Conservation (phyloP, 345 rosid species). For the Hypericum androsaemum region DNA sequence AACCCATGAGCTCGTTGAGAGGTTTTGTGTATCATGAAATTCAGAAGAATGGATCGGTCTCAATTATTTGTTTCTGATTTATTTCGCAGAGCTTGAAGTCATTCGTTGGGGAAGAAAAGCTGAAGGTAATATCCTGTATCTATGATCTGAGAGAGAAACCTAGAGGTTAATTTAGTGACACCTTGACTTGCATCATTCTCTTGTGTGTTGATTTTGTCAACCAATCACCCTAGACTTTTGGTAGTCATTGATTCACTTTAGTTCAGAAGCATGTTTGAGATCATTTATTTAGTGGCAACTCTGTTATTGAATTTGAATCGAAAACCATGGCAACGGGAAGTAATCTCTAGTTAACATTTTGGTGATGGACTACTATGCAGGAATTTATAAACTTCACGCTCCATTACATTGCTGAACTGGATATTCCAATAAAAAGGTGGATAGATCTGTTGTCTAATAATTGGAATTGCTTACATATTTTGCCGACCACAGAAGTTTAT, state of each 20-base stretch:
- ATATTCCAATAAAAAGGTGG: constrained; percentile 93
- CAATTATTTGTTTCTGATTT: constrained; percentile 9
- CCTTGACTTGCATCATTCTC: too few relatives aligned
- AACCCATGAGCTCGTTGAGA: not conserved
- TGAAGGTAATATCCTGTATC: constrained; percentile 42
- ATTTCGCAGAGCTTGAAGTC: constrained; percentile 70
- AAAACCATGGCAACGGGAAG: not conserved
- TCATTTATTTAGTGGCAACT: too few relatives aligned
- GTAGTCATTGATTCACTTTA: too few relatives aligned
- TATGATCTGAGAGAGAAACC: too few relatives aligned
- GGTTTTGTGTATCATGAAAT: not conserved
- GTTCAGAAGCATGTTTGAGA: too few relatives aligned
- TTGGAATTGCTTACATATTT: constrained; percentile 3
- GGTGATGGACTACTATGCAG: constrained; percentile 39
- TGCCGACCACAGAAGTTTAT: not conserved
- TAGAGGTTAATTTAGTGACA: too few relatives aligned
- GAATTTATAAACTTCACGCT: constrained; percentile 74
- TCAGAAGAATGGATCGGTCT: not conserved
- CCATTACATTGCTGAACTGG: constrained; percentile 91
- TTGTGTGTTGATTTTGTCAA: too few relatives aligned
- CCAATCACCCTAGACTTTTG: too few relatives aligned
- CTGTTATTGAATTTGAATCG: too few relatives aligned
- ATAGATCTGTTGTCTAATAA: not conserved
- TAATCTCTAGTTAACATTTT: constrained; percentile 9
- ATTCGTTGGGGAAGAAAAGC: constrained; percentile 72